These are phyloP conservation scores for Crithidia brevicula DNA, from an alignment of 208 protist genomes.

Conservation along the genomic window DNA sequence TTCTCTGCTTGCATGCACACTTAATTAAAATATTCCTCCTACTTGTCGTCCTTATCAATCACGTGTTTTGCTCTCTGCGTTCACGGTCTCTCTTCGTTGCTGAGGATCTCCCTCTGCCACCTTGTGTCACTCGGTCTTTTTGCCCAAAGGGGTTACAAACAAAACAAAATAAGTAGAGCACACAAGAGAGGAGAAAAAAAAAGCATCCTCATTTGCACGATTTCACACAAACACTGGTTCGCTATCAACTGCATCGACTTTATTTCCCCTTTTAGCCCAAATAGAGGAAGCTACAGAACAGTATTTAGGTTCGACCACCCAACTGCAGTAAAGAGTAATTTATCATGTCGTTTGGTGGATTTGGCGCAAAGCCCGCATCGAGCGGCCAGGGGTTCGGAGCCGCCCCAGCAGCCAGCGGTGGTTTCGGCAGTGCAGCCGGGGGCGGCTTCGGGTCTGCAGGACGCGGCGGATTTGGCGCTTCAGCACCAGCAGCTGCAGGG, in stretches of 20 bases:
- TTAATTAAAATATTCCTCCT: no score
- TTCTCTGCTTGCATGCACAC: no score
- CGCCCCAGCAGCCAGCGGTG: slow-evolving; percentile 4
- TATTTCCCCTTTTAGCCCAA: no score
- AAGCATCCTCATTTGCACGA: no score
- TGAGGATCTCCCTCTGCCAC: no score
- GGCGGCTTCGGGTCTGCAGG: slow-evolving; percentile 41
- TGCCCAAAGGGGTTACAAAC: no score
- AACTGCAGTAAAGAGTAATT: neutral
- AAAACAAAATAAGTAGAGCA: neutral
- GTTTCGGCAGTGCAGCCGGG: neutral
- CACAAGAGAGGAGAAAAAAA: neutral
- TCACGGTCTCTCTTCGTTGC: no score
- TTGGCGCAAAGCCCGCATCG: neutral
- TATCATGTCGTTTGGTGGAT: slow-evolving; percentile 32
- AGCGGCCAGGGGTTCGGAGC: slow-evolving; percentile 30
- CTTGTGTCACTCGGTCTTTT: no score
- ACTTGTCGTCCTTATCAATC: no score
- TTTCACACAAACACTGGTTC: neutral
- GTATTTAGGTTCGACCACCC: neutral
- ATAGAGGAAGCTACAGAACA: no score
- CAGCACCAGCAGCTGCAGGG: slow-evolving; percentile 5
- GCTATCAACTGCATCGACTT: no score
- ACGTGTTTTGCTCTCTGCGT: no score
- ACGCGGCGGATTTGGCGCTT: neutral